A percentile compares a stretch with the other conserved stretches of the same genome.
These are phyloP conservation scores for Solanum stenotomum DNA, from an alignment of 257 asterid species.

Conservation along the genomic window DNA sequence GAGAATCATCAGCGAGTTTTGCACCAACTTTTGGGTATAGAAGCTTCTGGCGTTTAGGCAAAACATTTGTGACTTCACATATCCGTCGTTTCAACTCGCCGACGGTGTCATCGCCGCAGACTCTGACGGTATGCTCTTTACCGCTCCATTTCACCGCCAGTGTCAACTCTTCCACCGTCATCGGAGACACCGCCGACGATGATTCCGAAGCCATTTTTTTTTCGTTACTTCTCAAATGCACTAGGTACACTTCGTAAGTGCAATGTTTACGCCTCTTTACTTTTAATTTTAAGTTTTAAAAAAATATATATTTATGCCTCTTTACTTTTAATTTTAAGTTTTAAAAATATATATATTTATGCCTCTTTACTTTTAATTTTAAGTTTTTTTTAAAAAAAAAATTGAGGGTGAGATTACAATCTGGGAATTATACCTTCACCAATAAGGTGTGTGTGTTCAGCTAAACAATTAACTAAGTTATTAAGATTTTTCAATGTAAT, in stretches of 20 bases:
- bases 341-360: too few species aligned
- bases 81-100: constrained; percentile 86
- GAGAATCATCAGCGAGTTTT: constrained; percentile 73
- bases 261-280: background rate
- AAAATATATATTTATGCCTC: background rate
- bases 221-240: background rate
- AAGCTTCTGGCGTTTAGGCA: constrained; percentile 93
- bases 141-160: constrained; percentile 95
- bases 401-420: background rate
- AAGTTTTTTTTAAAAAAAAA: too few species aligned
- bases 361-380: background rate
- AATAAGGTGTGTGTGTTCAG: too few species aligned
- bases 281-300: background rate
- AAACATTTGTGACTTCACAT: constrained; percentile 72
- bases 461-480: too few species aligned
- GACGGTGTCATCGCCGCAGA: constrained; percentile 83
- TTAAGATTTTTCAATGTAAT: background rate
- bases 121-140: constrained; percentile 78
- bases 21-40: constrained; percentile 84
- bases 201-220: constrained; percentile 54
- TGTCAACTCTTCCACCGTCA: constrained; percentile 78
- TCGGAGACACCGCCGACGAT: constrained; percentile 41
- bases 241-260: background rate
- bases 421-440: background rate
- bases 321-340: too few species aligned